Percentiles rank a stretch among this genome's conserved stretches.
phyloP scores from a whole-genome alignment of 2,329 filamentous ascomycete species.

The Talaromyces sp. region DNA sequence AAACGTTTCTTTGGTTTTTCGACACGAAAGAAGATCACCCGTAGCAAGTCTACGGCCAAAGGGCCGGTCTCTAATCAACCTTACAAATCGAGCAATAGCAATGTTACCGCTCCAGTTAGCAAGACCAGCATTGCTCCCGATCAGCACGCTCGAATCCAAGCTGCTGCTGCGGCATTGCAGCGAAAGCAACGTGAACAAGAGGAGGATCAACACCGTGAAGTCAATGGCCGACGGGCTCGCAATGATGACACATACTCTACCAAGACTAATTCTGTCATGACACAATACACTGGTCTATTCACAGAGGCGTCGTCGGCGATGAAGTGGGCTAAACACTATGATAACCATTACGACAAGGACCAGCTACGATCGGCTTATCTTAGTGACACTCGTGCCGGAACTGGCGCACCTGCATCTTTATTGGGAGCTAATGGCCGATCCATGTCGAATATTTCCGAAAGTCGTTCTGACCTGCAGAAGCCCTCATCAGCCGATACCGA shows the following conservation, averaged over 20 bases:
- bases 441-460: constrained; percentile 14
- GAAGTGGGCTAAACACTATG: constrained; percentile 96
- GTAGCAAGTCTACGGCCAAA: constrained; percentile 69
- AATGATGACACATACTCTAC: constrained; percentile 53
- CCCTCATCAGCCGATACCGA: constrained; percentile 24
- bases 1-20: constrained; percentile 86
- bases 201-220: constrained; percentile 53
- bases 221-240: constrained; percentile 49
- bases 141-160: constrained; percentile 89
- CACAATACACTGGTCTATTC: constrained; percentile 77
- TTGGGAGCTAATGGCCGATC: constrained; percentile 37
- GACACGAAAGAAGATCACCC: constrained; percentile 64
- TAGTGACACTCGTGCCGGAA: constrained; percentile 67
- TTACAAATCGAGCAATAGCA: constrained; percentile 48
- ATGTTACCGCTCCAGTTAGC: constrained; percentile 57
- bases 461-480: constrained; percentile 13
- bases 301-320: constrained; percentile 87
- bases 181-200: constrained; percentile 60
- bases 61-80: constrained; percentile 52
- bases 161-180: constrained; percentile 80
- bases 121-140: constrained; percentile 84
- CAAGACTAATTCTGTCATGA: constrained; percentile 88
- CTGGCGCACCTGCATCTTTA: constrained; percentile 54
- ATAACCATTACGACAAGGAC: constrained; percentile 93
- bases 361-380: constrained; percentile 83